phyloP scores from a whole-genome alignment of 2,329 filamentous ascomycete genomes.

The Pestalotiopsis sp. region DNA sequence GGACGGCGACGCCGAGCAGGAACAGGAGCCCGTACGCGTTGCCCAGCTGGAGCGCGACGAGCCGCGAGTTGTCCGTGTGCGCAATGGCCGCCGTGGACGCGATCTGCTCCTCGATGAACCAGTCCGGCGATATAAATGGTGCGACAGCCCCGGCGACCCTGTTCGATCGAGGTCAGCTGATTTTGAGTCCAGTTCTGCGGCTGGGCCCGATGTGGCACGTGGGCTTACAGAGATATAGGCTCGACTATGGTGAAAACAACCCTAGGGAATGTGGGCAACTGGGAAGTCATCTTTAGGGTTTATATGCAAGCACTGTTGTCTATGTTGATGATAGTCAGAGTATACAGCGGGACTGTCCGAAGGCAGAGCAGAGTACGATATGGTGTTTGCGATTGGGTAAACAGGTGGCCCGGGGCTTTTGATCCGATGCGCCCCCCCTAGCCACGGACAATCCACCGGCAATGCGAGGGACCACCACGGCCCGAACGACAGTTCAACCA shows the following conservation, averaged over 20 bases:
- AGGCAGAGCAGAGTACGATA: background rate
- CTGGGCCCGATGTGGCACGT: background rate
- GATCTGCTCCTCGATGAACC: slow-evolving; percentile 67
- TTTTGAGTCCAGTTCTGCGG: background rate
- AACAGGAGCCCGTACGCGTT: slow-evolving; percentile 70
- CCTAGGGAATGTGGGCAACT: slow-evolving; percentile 64
- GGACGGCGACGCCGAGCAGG: slow-evolving; percentile 63
- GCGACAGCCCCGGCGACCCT: slow-evolving; percentile 63
- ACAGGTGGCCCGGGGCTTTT: too few species aligned
- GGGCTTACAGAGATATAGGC: slow-evolving; percentile 68
- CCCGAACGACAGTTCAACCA: too few species aligned
- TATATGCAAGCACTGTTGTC: background rate
- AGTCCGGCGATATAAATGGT: slow-evolving; percentile 56
- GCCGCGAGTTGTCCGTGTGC: slow-evolving; percentile 47
- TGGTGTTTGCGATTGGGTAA: background rate
- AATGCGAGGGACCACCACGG: too few species aligned
- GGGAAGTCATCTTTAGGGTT: slow-evolving; percentile 52
- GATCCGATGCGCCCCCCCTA: too few species aligned
- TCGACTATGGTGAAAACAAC: slow-evolving; percentile 69
- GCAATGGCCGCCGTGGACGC: slow-evolving; percentile 37
- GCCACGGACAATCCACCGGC: too few species aligned
- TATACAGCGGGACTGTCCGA: background rate
- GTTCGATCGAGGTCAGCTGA: background rate
- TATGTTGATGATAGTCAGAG: background rate
- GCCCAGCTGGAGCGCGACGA: slow-evolving; percentile 68